These are phyloP conservation scores for Mycena metata DNA, from an alignment of 768 basidiomycete genomes.

Conservation along the genomic window DNA sequence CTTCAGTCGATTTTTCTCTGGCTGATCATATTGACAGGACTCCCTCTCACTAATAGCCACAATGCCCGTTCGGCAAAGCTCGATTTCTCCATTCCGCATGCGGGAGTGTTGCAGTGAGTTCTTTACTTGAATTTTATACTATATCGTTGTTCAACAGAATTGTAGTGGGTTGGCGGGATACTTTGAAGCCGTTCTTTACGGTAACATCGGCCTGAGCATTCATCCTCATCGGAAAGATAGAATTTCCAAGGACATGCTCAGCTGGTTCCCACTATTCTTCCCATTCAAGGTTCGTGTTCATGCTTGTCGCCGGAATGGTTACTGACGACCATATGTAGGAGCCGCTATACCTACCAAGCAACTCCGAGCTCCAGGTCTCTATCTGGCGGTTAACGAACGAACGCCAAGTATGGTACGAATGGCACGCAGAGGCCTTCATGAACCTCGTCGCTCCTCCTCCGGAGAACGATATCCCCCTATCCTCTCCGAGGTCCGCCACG, in stretches of 20 bases:
- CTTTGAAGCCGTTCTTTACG: conserved; percentile 95
- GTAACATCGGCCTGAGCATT: conserved; percentile 91
- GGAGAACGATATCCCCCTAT: conserved; percentile 47
- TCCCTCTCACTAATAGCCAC: conserved; percentile 96
- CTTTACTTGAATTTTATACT: conserved; percentile 1
- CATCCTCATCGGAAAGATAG: conserved; percentile 90
- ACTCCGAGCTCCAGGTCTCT: conserved; percentile 92
- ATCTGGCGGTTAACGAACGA: conserved; percentile 95
- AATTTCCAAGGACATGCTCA: conserved; percentile 96
- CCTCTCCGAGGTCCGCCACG: conserved; percentile 37
- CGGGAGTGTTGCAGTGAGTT: conserved; percentile 85
- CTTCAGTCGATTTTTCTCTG: conserved; percentile 6
- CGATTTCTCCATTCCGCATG: conserved; percentile 94
- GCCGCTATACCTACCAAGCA: conserved; percentile 92
- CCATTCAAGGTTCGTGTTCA: conserved; percentile 82
- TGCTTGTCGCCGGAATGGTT: conserved; percentile 16
- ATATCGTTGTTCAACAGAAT: not conserved
- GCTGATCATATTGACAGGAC: conserved; percentile 60
- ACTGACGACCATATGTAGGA: conserved; percentile 64
- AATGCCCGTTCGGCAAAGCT: conserved; percentile 90
- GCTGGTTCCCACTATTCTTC: conserved; percentile 99
- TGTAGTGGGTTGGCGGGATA: conserved; percentile 91
- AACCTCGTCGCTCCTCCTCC: conserved; percentile 61
- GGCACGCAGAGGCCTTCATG: conserved; percentile 95
- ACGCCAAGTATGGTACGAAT: conserved; percentile 97